Percentiles rank a stretch among this genome's conserved stretches.
Evolutionary conservation across 495 filamentous ascomycete genomes (phyloP).

Genomic region (Parmelia sp.): DNA sequence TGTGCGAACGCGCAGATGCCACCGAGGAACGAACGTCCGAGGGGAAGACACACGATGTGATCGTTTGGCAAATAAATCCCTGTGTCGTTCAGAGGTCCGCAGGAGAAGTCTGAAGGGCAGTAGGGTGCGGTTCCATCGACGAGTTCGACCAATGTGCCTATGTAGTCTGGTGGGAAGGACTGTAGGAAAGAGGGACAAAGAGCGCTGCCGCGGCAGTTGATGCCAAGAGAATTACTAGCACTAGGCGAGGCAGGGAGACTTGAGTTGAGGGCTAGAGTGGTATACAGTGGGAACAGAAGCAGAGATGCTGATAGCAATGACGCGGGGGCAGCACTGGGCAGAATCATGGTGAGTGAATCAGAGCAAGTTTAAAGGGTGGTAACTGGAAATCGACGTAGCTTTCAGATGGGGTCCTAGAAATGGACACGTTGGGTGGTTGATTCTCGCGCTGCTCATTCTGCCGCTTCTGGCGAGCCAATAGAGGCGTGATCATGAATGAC

Average conservation of each 20-base stretch:
- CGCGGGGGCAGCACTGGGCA: not conserved
- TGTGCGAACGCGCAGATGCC: constrained; percentile 18
- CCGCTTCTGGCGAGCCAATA: not conserved
- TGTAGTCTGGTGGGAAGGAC: not conserved
- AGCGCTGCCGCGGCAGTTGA: constrained; percentile 15
- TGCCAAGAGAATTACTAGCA: constrained; percentile 4
- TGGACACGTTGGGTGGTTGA: not conserved
- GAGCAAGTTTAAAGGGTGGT: too few species aligned
- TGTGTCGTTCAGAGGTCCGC: constrained; percentile 10
- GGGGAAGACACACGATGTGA: constrained; percentile 16
- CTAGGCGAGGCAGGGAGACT: not conserved
- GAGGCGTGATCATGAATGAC: not conserved
- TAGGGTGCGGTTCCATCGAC: not conserved
- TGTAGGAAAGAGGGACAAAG: not conserved
- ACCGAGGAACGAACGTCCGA: not conserved
- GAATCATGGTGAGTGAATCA: too few species aligned
- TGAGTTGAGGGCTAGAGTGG: not conserved
- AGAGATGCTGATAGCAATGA: too few species aligned
- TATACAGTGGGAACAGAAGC: not conserved
- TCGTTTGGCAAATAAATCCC: not conserved
- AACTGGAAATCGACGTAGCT: too few species aligned
- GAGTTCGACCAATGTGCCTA: not conserved
- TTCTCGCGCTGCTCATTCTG: not conserved
- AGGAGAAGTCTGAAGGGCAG: not conserved
- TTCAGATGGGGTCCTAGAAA: not conserved